A percentile compares a stretch with the other conserved stretches of the same genome.
Evolutionary conservation across 2,329 filamentous ascomycete genomes (phyloP).

Genomic region (Aotearoamyces nothofagi): DNA sequence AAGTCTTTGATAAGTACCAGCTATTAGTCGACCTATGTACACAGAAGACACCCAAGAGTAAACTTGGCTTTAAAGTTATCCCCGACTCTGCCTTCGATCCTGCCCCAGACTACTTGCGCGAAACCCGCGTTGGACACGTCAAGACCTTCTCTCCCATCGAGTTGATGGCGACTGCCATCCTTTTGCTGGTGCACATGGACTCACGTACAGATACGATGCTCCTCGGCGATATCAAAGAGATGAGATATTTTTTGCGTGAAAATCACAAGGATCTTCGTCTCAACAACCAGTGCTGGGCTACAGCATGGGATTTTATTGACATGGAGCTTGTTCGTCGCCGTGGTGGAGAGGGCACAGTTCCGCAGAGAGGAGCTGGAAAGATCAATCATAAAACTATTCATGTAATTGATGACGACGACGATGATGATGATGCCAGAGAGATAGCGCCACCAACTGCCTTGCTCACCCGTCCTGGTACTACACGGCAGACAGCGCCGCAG

Average conservation of each 20-base stretch:
- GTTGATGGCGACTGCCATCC: constrained; percentile 18
- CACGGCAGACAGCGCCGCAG: not conserved
- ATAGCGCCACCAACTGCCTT: not conserved
- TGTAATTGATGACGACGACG: not conserved
- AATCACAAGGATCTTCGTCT: constrained; percentile 20
- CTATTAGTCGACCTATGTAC: constrained; percentile 17
- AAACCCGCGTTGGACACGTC: constrained; percentile 13
- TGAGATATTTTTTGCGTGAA: constrained; percentile 17
- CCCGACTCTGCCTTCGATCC: constrained; percentile 15
- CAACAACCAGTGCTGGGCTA: constrained; percentile 19
- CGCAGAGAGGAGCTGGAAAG: too few species aligned
- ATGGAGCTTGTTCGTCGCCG: constrained; percentile 5
- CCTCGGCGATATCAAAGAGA: constrained; percentile 18
- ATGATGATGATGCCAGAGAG: not conserved
- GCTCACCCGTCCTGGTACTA: not conserved
- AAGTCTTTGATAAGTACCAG: constrained; percentile 19
- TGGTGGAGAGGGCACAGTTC: constrained; percentile 1
- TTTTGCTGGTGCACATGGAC: constrained; percentile 18
- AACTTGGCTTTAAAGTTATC: constrained; percentile 10
- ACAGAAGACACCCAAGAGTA: constrained; percentile 8
- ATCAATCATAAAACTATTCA: too few species aligned
- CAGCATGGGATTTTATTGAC: constrained; percentile 17
- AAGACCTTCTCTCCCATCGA: constrained; percentile 21
- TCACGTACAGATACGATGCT: constrained; percentile 15
- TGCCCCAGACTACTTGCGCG: constrained; percentile 13